These are phyloP conservation scores for Phytophthora podocarpi DNA, from an alignment of 352 stramenopile species.

Conservation along the genomic window DNA sequence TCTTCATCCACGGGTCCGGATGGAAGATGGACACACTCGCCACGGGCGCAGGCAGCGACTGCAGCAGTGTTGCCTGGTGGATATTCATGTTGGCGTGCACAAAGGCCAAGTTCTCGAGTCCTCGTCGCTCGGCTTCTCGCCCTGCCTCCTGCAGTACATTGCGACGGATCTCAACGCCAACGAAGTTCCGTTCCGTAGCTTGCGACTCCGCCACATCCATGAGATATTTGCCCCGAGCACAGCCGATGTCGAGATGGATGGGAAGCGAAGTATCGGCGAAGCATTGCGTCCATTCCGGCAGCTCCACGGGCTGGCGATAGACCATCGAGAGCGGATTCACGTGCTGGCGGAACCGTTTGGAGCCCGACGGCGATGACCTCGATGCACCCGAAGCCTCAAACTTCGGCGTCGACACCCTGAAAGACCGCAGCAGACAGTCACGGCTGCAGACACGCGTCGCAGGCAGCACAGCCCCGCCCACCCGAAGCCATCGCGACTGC, in stretches of 20 bases:
- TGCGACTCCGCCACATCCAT: slow-evolving; percentile 62
- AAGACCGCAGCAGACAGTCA: slow-evolving; percentile 4
- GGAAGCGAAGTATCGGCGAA: slow-evolving; percentile 57
- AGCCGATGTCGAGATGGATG: slow-evolving; percentile 88
- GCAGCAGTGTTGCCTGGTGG: slow-evolving; percentile 64
- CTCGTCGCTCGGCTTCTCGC: slow-evolving; percentile 42
- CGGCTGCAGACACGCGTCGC: not conserved
- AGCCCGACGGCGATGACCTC: slow-evolving; percentile 16
- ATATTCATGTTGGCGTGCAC: slow-evolving; percentile 89
- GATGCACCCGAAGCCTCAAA: not conserved
- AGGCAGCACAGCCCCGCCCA: slow-evolving; percentile 1
- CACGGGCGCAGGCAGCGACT: slow-evolving; percentile 56
- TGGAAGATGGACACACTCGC: slow-evolving; percentile 89
- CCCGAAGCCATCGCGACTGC: slow-evolving; percentile 18
- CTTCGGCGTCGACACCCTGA: slow-evolving; percentile 2
- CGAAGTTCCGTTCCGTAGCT: slow-evolving; percentile 55
- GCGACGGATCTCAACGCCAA: slow-evolving; percentile 87
- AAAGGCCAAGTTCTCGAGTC: slow-evolving; percentile 72
- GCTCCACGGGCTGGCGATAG: slow-evolving; percentile 63
- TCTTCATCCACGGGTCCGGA: slow-evolving; percentile 91
- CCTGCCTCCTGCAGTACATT: slow-evolving; percentile 72
- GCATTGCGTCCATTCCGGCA: slow-evolving; percentile 63
- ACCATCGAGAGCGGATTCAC: slow-evolving; percentile 79
- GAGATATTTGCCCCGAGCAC: slow-evolving; percentile 77
- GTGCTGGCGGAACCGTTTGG: slow-evolving; percentile 80